phyloP scores from a whole-genome alignment of 1,284 basidiomycete species.

The Ganoderma meredithae region DNA sequence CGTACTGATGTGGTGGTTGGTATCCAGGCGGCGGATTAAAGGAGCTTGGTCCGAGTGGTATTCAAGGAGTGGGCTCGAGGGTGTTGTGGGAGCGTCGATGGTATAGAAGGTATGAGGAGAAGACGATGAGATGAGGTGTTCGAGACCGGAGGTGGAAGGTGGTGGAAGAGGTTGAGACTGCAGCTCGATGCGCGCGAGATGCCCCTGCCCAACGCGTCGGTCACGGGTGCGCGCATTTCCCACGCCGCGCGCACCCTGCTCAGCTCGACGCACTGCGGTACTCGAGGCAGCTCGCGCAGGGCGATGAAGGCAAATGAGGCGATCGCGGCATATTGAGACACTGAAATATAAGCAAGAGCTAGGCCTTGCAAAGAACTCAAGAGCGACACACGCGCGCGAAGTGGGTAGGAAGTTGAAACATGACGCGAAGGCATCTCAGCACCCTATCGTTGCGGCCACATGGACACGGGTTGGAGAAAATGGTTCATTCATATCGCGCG shows the following conservation, averaged over 20 bases:
- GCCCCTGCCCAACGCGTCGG: slow-evolving; percentile 3
- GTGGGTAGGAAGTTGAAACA: not conserved
- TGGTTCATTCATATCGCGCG: not conserved
- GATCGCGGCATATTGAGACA: not conserved
- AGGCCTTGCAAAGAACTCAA: too few species aligned
- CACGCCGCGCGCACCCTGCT: slow-evolving; percentile 9
- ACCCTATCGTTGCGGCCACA: not conserved
- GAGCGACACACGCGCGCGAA: too few species aligned
- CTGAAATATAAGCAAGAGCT: too few species aligned
- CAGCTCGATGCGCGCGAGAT: not conserved
- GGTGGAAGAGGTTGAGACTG: slow-evolving; percentile 10
- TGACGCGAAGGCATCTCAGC: not conserved
- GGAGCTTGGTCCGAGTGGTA: not conserved
- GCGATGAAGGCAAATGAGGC: not conserved
- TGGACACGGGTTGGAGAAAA: not conserved
- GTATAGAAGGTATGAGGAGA: not conserved
- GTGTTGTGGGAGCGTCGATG: not conserved
- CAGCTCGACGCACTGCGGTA: not conserved
- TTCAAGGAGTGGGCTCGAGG: too few species aligned
- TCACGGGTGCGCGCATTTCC: slow-evolving; percentile 20
- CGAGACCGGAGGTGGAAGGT: slow-evolving; percentile 2
- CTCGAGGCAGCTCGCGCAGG: not conserved
- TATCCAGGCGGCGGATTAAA: not conserved
- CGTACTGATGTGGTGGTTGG: not conserved
- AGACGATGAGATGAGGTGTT: not conserved